Evolutionary conservation across 805 yeast species (phyloP).

Genomic region (Ogataea dorogensis): DNA sequence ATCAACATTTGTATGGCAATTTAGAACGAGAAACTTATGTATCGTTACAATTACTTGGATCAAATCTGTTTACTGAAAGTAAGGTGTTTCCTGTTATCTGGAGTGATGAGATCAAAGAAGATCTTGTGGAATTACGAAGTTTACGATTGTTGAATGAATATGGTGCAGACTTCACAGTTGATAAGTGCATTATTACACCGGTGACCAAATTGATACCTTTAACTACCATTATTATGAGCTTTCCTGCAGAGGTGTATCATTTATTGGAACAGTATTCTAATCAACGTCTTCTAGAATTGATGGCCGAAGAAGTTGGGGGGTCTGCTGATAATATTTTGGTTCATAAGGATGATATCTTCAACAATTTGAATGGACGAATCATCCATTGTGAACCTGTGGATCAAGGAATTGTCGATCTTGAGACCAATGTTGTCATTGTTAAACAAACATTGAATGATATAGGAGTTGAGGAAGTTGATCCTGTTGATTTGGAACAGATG

Average conservation of each 20-base stretch:
- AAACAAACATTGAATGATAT: slow-evolving; percentile 25
- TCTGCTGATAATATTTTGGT: slow-evolving; percentile 23
- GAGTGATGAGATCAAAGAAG: slow-evolving; percentile 25
- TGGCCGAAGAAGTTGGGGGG: slow-evolving; percentile 37
- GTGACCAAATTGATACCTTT: slow-evolving; percentile 34
- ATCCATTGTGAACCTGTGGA: slow-evolving; percentile 68
- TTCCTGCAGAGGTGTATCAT: slow-evolving; percentile 48
- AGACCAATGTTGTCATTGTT: slow-evolving; percentile 56
- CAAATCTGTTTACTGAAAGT: slow-evolving; percentile 25
- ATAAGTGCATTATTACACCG: slow-evolving; percentile 37
- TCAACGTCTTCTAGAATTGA: slow-evolving; percentile 31
- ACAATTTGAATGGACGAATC: slow-evolving; percentile 49
- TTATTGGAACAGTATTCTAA: slow-evolving; percentile 38
- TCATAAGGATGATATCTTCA: slow-evolving; percentile 43
- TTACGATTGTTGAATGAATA: slow-evolving; percentile 35
- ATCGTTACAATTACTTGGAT: slow-evolving; percentile 26
- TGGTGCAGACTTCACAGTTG: slow-evolving; percentile 43
- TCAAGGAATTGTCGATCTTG: slow-evolving; percentile 54
- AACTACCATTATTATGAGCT: slow-evolving; percentile 38
- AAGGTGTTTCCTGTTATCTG: slow-evolving; percentile 37
- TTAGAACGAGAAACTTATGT: slow-evolving; percentile 12
- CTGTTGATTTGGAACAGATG: slow-evolving; percentile 6
- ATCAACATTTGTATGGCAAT: slow-evolving; percentile 14
- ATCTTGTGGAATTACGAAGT: slow-evolving; percentile 41
- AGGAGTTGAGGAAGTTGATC: slow-evolving; percentile 7